A percentile compares a stretch with the other conserved stretches of the same genome.
Evolutionary conservation across 1,284 basidiomycete species (phyloP).

Genomic region (Cryptococcus sp.): DNA sequence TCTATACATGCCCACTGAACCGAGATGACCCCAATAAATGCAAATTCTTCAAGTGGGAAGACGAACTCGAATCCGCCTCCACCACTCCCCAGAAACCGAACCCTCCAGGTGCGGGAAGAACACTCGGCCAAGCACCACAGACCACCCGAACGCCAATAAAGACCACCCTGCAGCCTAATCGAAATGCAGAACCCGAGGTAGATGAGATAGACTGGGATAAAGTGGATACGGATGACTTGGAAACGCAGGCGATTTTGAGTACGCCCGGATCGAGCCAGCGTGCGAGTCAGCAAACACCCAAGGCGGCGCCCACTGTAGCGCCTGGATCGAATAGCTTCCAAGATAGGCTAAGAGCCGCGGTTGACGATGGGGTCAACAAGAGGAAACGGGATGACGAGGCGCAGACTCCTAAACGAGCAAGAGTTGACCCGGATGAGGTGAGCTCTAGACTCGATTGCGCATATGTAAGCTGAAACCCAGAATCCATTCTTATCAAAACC

Average conservation of each 20-base stretch:
- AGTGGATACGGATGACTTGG: constrained; percentile 35
- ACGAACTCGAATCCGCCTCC: constrained; percentile 20
- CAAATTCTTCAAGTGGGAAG: constrained; percentile 46
- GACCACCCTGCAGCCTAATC: background rate
- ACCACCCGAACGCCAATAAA: background rate
- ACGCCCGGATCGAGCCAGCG: constrained; percentile 21
- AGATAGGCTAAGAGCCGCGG: constrained; percentile 16
- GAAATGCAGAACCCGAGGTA: constrained; percentile 5
- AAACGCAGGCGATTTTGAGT: constrained; percentile 30
- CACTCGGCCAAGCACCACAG: constrained; percentile 9
- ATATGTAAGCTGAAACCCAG: background rate
- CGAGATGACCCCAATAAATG: constrained; percentile 32
- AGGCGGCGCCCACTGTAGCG: background rate
- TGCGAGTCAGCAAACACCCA: background rate
- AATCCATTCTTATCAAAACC: constrained; percentile 27
- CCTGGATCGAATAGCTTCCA: background rate
- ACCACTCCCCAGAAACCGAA: background rate
- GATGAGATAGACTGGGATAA: constrained; percentile 37
- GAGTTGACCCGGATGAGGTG: constrained; percentile 4
- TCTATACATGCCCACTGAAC: constrained; percentile 35
- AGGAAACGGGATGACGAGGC: constrained; percentile 15
- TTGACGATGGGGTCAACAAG: constrained; percentile 16
- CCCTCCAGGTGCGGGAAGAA: constrained; percentile 8
- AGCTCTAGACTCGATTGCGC: background rate
- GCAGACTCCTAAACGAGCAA: constrained; percentile 14